Conservation (phyloP, 192 early-diverging fungal genomes). For the Jimgerdemannia lactiflua region DNA sequence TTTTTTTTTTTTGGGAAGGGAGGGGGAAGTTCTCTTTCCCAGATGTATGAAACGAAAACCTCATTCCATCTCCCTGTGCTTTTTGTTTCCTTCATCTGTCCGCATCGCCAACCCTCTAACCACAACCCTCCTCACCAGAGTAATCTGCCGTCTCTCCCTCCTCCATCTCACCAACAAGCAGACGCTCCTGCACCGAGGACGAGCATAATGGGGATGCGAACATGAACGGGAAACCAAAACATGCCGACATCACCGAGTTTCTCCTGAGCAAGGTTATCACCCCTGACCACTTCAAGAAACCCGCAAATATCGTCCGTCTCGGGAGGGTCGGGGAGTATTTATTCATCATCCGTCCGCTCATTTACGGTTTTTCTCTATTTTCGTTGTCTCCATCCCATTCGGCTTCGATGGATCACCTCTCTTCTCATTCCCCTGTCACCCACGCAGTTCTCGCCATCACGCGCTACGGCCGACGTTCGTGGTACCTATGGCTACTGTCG, state of each 20-base stretch:
- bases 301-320: constrained; percentile 65
- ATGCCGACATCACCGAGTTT: constrained; percentile 49
- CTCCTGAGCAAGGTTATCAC: constrained; percentile 49
- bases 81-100: not conserved
- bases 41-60: constrained; percentile 2
- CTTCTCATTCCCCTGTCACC: not conserved
- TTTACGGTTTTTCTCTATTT: constrained; percentile 65
- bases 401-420: not conserved
- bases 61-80: not conserved
- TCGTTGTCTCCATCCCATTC: not conserved
- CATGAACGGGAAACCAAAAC: constrained; percentile 15
- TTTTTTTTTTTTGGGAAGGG: not conserved
- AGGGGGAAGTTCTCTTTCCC: not conserved
- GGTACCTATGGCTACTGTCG: constrained; percentile 85
- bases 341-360: constrained; percentile 81
- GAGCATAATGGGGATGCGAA: constrained; percentile 15
- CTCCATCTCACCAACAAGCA: constrained; percentile 48
- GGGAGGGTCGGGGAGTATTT: constrained; percentile 70
- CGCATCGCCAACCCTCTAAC: not conserved
- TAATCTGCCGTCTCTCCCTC: constrained; percentile 45
- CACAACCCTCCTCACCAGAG: constrained; percentile 18
- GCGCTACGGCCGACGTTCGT: constrained; percentile 68
- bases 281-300: constrained; percentile 64
- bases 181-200: constrained; percentile 48
- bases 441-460: constrained; percentile 67